A percentile compares a stretch with the other conserved stretches of the same genome.
These are phyloP conservation scores for Evansstolkia leycettana DNA, from an alignment of 495 filamentous ascomycete genomes.

Conservation along the genomic window DNA sequence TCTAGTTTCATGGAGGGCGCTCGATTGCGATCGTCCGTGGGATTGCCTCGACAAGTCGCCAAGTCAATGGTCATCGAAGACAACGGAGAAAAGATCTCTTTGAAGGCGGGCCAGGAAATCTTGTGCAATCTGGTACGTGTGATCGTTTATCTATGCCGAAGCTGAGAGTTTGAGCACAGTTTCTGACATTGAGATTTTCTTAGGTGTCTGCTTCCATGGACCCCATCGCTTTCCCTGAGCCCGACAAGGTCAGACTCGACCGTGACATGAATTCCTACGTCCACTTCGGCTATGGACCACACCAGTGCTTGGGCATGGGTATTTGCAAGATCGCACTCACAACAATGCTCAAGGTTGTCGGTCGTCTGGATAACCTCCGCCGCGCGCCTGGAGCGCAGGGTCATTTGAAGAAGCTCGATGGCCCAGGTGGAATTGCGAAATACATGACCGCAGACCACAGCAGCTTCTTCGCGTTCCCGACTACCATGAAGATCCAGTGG, in stretches of 20 bases:
- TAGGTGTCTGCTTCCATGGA: conserved; percentile 43
- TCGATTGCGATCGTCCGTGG: conserved; percentile 42
- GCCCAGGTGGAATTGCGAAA: conserved; percentile 41
- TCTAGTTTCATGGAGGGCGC: conserved; percentile 46
- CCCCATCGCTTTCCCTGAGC: conserved; percentile 49
- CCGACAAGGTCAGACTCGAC: conserved; percentile 47
- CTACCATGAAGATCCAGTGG: conserved; percentile 44
- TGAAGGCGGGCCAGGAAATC: conserved; percentile 35
- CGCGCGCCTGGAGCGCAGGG: conserved; percentile 55
- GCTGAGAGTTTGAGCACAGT: too few relatives aligned
- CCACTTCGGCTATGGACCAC: conserved; percentile 48
- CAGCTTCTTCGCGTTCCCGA: conserved; percentile 56
- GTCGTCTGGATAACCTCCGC: conserved; percentile 41
- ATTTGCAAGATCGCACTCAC: conserved; percentile 45
- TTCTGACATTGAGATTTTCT: background rate
- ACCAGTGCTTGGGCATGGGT: conserved; percentile 46
- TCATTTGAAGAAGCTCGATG: conserved; percentile 50
- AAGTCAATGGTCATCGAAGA: conserved; percentile 29
- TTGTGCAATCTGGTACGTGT: conserved; percentile 36
- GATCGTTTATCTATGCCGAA: too few relatives aligned
- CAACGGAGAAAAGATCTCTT: conserved; percentile 21
- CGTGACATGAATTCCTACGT: conserved; percentile 52
- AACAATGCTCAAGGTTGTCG: conserved; percentile 47
- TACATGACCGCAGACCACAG: conserved; percentile 66
- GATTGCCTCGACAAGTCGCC: conserved; percentile 36